These are phyloP conservation scores for Poteriospumella lacustris DNA, from an alignment of 108 stramenopile species.

Conservation along the genomic window DNA sequence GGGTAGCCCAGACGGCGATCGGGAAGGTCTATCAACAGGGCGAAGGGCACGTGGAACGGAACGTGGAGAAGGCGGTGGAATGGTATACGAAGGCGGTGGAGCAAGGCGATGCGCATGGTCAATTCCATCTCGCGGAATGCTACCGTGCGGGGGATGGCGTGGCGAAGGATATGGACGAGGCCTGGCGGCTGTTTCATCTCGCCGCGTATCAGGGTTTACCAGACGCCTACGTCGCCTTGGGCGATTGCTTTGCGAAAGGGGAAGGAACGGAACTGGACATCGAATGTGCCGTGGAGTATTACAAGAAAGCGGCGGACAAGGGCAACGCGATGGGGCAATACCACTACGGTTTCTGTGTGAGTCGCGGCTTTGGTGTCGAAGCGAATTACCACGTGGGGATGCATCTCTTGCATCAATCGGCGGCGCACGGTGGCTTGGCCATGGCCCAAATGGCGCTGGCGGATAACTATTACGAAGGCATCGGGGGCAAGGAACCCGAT, in stretches of 20 bases:
- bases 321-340: neutral
- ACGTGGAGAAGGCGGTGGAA: neutral
- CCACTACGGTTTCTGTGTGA: neutral
- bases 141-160: neutral
- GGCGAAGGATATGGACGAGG: neutral
- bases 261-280: neutral
- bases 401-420: neutral
- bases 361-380: neutral
- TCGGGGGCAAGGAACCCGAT: too few species aligned
- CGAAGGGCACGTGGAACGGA: neutral
- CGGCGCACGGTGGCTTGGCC: neutral
- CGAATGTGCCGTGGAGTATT: neutral
- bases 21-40: conserved; percentile 17
- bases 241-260: neutral
- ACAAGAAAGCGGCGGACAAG: neutral
- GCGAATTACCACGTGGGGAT: neutral
- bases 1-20: neutral
- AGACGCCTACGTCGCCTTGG: neutral
- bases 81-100: neutral
- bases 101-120: neutral
- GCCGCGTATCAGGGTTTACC: neutral
- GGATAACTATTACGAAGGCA: neutral
- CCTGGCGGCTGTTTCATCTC: neutral
- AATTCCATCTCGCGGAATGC: conserved; percentile 1
- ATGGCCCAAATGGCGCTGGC: neutral